Evolutionary conservation across 306 rosid genomes (phyloP), one percentile per base, ranked within the genome.

Genomic region (Trifolium pratense): DNA sequence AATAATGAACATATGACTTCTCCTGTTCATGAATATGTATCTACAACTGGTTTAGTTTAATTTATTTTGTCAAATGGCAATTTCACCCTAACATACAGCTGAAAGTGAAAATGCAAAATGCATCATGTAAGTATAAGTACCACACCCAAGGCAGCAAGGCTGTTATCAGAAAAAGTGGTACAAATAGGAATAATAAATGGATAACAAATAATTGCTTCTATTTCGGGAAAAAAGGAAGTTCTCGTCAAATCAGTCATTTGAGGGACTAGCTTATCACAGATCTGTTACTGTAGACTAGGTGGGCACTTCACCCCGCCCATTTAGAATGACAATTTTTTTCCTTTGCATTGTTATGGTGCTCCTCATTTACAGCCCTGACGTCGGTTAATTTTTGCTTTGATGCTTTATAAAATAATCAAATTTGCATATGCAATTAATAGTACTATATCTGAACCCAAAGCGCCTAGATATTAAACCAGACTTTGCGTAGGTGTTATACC

Each of bases 121-220:
- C 18, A 69, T 37, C 65, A 60, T 59, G 75, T 3, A 74, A 69
- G 59, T 26, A 58, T 8, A 68, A 70, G 56, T 69, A 82, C 29
- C 66, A 57, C 64, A 49, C 56, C 75, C 72, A 4, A 51, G 14
- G 32, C 32, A 29, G 32, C 32, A 29, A 29, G 32, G 68, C 56
- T 29, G 57, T 29, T 49, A 64, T 16, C 75, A 70, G 68, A 29
- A 29, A 9, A 20, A 56, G 12, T 13, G 20, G 21, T 5, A 37
- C 31, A 64, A 53, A 75, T 37, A 59, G 66, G 55, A 39, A 76
- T 17, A 59, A 59, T 9, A 67, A 18, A 49, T 59, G 45, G 56
- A n/a, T 5, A 25, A 39, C 11, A 69, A 51, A 62, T 37, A 7
- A 32, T 68, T 23, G 62, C 72, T 69, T 59, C 66, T 53, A 62